Conservation (phyloP, 768 basidiomycete genomes). For the Grammothele lineata region DNA sequence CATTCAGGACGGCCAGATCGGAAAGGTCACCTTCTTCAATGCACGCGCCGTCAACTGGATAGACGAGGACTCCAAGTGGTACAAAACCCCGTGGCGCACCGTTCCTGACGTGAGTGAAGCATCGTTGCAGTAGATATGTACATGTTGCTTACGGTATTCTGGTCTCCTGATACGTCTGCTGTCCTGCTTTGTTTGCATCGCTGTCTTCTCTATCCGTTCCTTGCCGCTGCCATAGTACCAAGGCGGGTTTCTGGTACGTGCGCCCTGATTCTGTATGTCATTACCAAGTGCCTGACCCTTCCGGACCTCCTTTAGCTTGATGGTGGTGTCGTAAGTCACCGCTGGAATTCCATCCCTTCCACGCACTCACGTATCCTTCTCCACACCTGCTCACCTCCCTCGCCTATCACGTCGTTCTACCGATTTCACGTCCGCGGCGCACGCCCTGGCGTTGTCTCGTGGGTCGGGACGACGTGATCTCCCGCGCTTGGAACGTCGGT, state of each 20-base stretch:
- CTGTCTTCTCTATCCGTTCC: not conserved
- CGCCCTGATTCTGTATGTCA: slow-evolving; percentile 11
- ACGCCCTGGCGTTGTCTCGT: no score
- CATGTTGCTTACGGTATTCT: not conserved
- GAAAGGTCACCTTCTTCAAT: slow-evolving; percentile 66
- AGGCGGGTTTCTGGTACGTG: slow-evolving; percentile 75
- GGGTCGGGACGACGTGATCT: not conserved
- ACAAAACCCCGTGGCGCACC: slow-evolving; percentile 81
- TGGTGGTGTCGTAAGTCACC: slow-evolving; percentile 63
- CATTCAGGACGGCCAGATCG: slow-evolving; percentile 61
- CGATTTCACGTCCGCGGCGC: no score
- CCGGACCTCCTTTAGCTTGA: slow-evolving; percentile 52
- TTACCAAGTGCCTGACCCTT: slow-evolving; percentile 6
- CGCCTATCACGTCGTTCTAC: not conserved
- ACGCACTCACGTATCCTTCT: not conserved
- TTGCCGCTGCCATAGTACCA: slow-evolving; percentile 46
- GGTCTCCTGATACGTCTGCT: not conserved
- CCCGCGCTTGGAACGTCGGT: not conserved
- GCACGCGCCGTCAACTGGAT: slow-evolving; percentile 48
- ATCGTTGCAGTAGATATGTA: no score
- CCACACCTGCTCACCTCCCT: not conserved
- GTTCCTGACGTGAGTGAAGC: slow-evolving; percentile 62
- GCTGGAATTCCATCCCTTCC: no score
- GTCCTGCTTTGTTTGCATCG: no score
- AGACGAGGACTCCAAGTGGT: slow-evolving; percentile 65